Conservation (phyloP, 129 eudicot species). For the Scalesia atractyloides region DNA sequence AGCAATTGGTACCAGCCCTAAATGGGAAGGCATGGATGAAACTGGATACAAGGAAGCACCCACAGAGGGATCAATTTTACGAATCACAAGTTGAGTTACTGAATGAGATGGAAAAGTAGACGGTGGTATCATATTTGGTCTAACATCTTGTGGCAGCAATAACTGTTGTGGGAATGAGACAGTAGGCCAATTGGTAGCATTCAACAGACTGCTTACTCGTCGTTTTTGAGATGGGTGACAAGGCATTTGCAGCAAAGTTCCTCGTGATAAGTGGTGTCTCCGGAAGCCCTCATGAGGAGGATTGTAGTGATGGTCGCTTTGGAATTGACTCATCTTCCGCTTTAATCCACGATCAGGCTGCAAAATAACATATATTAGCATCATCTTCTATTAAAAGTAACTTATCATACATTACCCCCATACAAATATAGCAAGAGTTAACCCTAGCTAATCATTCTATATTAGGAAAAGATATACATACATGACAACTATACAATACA, state of each 20-base stretch:
- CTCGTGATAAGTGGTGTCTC: slow-evolving; percentile 38
- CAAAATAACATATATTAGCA: slow-evolving; percentile 15
- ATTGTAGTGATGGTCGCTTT: slow-evolving; percentile 40
- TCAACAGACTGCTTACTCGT: slow-evolving; percentile 33
- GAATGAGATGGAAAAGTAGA: slow-evolving; percentile 35
- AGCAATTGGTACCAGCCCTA: slow-evolving; percentile 59
- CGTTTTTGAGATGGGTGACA: slow-evolving; percentile 46
- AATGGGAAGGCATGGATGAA: slow-evolving; percentile 44
- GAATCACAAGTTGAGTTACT: slow-evolving; percentile 31
- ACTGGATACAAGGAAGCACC: slow-evolving; percentile 31
- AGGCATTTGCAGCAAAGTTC: slow-evolving; percentile 52
- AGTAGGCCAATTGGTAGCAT: slow-evolving; percentile 34
- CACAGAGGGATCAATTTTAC: slow-evolving; percentile 38
- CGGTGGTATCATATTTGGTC: slow-evolving; percentile 44
- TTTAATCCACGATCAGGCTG: slow-evolving; percentile 59
- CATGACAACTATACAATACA: no score
- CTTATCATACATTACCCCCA: not conserved
- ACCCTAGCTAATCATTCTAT: no score
- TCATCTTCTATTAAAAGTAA: not conserved
- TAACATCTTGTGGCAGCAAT: slow-evolving; percentile 43
- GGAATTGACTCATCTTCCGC: slow-evolving; percentile 42
- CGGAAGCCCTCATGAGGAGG: slow-evolving; percentile 46
- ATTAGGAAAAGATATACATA: no score
- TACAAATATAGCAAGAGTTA: no score
- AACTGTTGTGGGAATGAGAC: slow-evolving; percentile 39